Evolutionary conservation across 768 basidiomycete genomes (phyloP), one percentile per base, ranked within the genome.

Genomic region (Asterophora parasitica): DNA sequence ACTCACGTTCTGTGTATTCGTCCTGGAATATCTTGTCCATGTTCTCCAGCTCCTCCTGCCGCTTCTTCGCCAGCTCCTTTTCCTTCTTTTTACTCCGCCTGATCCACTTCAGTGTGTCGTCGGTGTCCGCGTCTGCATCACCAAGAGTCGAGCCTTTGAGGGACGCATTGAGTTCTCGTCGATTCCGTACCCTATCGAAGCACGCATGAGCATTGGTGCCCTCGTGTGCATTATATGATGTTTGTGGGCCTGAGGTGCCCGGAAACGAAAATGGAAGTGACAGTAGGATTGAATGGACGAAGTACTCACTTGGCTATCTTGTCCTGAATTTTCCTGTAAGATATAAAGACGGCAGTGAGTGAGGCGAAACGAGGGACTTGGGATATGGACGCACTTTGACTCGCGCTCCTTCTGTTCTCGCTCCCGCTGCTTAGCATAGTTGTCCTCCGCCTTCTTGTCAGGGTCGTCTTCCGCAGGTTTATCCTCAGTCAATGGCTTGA

Each of bases 91-190:
- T 95, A 62, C 75, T 85, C 65, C 76, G 77, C 72, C 92, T 98
- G 62, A 95, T 74, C 95, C 95, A 99, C 65, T 85, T 85, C 51
- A 88, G 63, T 16, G 92, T 79, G 56, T 88, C 82, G 58, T 92
- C 89, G 62, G 73, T 75, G 58, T 84, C 83, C 57, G 72, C 86
- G 60, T 84, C 88, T 71, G 77, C 81, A 65, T 88, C 90, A 69
- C 91, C 96, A 53, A 99, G 84, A 55, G 94, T 95, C 61, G 84
- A 65, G 59, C 96, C 96, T 69, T 85, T 89, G 65, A 98, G 85
- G 69, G 88, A 87, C 58, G 89, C 77, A 73, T 90, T 83, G 62
- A 98, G 84, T 68, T 96, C 95, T 60, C 83, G 82, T 68, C 85
- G 81, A 75, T 98, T 98, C 72, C 87, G 86, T 70, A 93, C 87